These are phyloP conservation scores for Podospora pseudopauciseta DNA, from an alignment of 495 filamentous ascomycete species.

Conservation along the genomic window DNA sequence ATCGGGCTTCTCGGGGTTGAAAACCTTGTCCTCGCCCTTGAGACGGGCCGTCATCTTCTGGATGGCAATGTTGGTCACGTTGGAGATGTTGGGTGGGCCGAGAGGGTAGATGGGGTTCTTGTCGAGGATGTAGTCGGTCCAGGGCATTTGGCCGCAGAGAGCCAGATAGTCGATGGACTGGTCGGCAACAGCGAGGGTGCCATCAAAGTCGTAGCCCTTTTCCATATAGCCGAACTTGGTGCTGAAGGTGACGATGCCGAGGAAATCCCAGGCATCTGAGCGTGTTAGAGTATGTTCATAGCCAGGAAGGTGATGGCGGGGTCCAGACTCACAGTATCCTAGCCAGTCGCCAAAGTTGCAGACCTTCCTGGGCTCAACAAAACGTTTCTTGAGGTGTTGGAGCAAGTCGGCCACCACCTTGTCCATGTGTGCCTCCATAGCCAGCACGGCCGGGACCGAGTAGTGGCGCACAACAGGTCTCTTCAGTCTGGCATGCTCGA, in stretches of 20 bases:
- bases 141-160: conserved; percentile 31
- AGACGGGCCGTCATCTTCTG: conserved; percentile 22
- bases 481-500: conserved; percentile 34
- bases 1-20: conserved; percentile 20
- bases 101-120: conserved; percentile 29
- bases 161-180: conserved; percentile 27
- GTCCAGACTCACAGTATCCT: conserved; percentile 19
- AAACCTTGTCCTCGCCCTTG: conserved; percentile 24
- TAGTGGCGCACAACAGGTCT: conserved; percentile 38
- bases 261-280: conserved; percentile 39
- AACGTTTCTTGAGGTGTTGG: conserved; percentile 31
- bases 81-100: conserved; percentile 24
- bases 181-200: conserved; percentile 24
- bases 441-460: conserved; percentile 34
- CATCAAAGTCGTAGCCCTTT: conserved; percentile 26
- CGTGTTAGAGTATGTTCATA: not conserved
- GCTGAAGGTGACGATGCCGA: conserved; percentile 45
- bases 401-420: conserved; percentile 30
- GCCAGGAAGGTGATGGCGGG: not conserved
- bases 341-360: conserved; percentile 32
- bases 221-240: conserved; percentile 31
- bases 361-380: conserved; percentile 12
- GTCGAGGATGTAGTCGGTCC: conserved; percentile 29
- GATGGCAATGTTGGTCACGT: conserved; percentile 24
- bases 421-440: conserved; percentile 35